Conservation (phyloP, 345 rosid species). For the Eucalyptus marginata region DNA sequence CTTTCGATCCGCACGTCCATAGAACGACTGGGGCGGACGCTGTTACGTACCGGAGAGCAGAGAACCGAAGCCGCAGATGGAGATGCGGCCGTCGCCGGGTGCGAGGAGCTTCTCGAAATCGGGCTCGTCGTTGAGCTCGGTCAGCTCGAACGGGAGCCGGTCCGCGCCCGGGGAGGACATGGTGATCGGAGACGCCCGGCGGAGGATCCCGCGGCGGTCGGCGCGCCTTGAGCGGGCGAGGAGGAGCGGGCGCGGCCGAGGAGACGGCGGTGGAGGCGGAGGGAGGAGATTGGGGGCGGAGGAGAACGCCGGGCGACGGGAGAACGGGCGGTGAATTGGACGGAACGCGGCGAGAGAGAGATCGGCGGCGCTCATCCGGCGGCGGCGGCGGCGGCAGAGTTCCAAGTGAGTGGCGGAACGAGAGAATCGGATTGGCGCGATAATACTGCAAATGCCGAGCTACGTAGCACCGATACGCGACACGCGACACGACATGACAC, state of each 20-base stretch:
- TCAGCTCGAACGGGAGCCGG: background rate
- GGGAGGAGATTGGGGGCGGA: background rate
- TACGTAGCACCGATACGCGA: too few species aligned
- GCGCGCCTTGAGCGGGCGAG: background rate
- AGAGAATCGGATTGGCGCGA: background rate
- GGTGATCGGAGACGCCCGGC: conserved; percentile 4
- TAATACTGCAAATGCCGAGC: too few species aligned
- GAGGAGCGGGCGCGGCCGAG: background rate
- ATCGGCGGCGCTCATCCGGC: background rate
- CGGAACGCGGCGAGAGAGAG: background rate
- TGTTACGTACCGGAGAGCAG: conserved; percentile 60
- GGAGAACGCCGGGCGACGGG: accelerated
- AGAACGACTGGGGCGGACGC: background rate
- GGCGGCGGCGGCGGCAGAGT: background rate
- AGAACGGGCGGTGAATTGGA: background rate
- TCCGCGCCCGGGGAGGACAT: background rate
- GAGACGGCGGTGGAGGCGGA: background rate
- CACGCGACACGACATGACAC: too few species aligned
- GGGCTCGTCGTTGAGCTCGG: conserved; percentile 38
- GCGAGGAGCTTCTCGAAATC: conserved; percentile 48
- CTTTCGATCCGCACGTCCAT: background rate
- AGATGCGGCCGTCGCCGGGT: conserved; percentile 56
- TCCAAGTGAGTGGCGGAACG: background rate
- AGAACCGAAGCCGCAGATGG: conserved; percentile 92
- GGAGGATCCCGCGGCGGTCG: conserved; percentile 1